A percentile compares a stretch with the other conserved stretches of the same genome.
Conservation (phyloP, 768 basidiomycete genomes). For the Mycena vulgaris region DNA sequence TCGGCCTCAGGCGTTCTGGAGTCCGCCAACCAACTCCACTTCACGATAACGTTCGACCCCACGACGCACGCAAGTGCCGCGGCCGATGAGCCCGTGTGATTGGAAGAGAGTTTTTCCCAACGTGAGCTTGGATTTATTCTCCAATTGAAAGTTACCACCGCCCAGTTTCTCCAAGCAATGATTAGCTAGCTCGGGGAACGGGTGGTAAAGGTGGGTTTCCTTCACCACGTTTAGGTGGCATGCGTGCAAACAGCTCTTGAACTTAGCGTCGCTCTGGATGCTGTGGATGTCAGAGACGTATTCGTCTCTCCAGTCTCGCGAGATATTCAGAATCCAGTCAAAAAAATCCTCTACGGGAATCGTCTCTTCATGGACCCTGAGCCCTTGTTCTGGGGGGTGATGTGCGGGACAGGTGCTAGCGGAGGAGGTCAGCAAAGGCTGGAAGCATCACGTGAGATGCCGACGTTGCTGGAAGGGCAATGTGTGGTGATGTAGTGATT, state of each 20-base stretch:
- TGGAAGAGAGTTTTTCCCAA: not conserved
- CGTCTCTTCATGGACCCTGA: not conserved
- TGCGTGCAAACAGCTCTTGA: not conserved
- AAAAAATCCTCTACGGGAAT: conserved; percentile 1
- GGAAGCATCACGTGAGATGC: no score
- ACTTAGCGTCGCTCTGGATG: not conserved
- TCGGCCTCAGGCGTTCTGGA: not conserved
- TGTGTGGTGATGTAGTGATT: no score
- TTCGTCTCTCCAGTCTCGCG: not conserved
- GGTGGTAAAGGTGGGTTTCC: conserved; percentile 9
- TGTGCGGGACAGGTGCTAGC: not conserved
- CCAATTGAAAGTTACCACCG: not conserved
- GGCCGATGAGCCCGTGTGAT: not conserved
- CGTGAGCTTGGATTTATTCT: not conserved
- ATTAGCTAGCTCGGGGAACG: conserved; percentile 9
- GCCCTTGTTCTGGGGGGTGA: not conserved
- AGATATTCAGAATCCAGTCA: not conserved
- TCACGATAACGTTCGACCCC: not conserved
- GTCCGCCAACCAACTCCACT: not conserved
- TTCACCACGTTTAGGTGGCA: not conserved
- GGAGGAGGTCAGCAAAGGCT: no score
- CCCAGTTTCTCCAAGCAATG: conserved; percentile 7
- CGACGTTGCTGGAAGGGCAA: no score
- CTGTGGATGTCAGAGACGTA: not conserved
- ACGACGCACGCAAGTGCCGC: not conserved